Conservation (phyloP, 257 asterid genomes). For the Fraxinus quadrangulata region DNA sequence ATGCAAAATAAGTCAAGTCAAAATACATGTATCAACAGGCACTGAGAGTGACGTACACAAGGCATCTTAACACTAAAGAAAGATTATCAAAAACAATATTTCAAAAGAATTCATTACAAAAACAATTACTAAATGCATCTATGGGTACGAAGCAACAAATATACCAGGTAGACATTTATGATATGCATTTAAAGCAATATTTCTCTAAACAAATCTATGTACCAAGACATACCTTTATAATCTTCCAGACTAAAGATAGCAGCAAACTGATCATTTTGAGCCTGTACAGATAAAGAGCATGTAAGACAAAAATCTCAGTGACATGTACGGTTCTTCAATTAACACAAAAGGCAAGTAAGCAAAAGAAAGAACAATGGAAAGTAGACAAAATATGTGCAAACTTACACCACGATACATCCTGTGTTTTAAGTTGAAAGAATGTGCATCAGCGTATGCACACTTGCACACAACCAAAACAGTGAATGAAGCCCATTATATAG, state of each 20-base stretch:
- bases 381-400: not conserved
- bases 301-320: conserved; percentile 13
- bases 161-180: not conserved
- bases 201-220: not conserved
- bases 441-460: not conserved
- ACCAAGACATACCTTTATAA: conserved; percentile 69
- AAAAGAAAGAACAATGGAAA: not conserved
- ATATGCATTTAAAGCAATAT: not conserved
- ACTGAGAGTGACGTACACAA: not conserved
- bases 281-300: conserved; percentile 49
- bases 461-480: not conserved
- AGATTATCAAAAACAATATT: conserved; percentile 9
- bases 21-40: not conserved
- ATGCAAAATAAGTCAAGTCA: not conserved
- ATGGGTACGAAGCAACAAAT: conserved; percentile 2
- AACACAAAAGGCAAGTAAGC: conserved; percentile 10
- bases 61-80: conserved; percentile 7
- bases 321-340: conserved; percentile 8
- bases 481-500: not conserved
- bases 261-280: conserved; percentile 76
- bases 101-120: not conserved
- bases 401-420: too few relatives aligned
- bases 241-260: conserved; percentile 90
- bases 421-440: not conserved
- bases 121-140: conserved; percentile 9